Conservation (phyloP, 2,329 filamentous ascomycete genomes). For the Fusarium sulawesiense region DNA sequence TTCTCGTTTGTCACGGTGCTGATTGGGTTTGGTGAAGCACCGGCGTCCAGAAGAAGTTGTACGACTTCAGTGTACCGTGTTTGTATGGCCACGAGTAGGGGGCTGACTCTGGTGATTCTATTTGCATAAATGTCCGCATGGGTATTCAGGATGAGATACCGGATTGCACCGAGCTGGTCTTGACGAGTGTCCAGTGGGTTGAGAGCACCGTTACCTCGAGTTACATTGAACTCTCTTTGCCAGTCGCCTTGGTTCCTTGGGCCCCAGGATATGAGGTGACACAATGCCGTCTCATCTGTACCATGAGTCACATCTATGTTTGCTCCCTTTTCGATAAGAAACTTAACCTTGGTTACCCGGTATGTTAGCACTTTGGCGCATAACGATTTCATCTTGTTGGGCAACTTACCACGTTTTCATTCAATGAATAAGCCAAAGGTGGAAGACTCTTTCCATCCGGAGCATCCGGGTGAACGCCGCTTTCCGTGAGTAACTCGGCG, state of each 20-base stretch:
- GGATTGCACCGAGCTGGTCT: conserved; percentile 24
- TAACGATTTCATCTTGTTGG: neutral
- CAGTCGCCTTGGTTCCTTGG: conserved; percentile 1
- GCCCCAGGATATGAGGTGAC: conserved; percentile 22
- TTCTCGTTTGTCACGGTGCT: conserved; percentile 2
- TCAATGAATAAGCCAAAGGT: conserved; percentile 29
- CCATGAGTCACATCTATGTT: conserved; percentile 10
- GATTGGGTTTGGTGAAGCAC: conserved; percentile 35
- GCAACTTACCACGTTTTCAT: conserved; percentile 29
- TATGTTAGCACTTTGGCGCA: conserved; percentile 7
- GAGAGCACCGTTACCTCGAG: conserved; percentile 17
- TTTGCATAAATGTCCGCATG: conserved; percentile 23
- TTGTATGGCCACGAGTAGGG: conserved; percentile 16
- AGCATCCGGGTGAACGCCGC: conserved; percentile 7
- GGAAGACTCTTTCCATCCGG: conserved; percentile 8
- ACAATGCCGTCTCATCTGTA: conserved; percentile 24
- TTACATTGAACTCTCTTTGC: conserved; percentile 15
- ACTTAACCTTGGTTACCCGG: conserved; percentile 4
- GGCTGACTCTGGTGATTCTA: conserved; percentile 1
- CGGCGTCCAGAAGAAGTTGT: conserved; percentile 27
- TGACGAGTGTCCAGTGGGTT: conserved; percentile 10
- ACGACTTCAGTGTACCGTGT: conserved; percentile 17
- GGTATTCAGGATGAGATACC: conserved; percentile 21
- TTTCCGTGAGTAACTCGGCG: conserved; percentile 16
- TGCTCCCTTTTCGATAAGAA: conserved; percentile 23